Percentiles rank a stretch among this genome's conserved stretches.
These are phyloP conservation scores for Rusavskia elegans DNA, from an alignment of 495 filamentous ascomycete species.

Conservation along the genomic window DNA sequence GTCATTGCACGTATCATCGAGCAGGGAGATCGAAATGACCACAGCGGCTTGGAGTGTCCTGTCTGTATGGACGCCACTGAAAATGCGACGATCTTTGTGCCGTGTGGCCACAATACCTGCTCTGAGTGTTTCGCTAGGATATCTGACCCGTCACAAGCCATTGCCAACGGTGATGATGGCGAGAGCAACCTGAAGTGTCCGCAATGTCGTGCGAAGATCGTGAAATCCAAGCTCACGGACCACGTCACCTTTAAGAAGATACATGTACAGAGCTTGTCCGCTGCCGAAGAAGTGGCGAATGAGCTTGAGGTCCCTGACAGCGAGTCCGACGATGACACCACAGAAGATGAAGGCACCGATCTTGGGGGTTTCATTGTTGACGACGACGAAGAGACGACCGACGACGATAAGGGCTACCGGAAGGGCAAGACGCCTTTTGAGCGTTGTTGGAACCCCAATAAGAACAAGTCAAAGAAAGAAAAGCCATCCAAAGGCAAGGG, in stretches of 20 bases:
- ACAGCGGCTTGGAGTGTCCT: conserved; percentile 48
- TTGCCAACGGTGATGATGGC: conserved; percentile 42
- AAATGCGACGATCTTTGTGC: conserved; percentile 66
- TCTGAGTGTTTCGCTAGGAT: conserved; percentile 63
- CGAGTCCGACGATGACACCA: conserved; percentile 22
- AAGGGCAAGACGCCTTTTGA: conserved; percentile 10
- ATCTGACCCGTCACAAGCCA: conserved; percentile 38
- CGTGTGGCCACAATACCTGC: conserved; percentile 77
- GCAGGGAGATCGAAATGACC: conserved; percentile 27
- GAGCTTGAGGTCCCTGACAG: conserved; percentile 20
- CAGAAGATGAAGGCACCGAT: conserved; percentile 29
- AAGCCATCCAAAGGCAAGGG: conserved; percentile 28
- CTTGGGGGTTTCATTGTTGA: conserved; percentile 42
- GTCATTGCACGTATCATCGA: conserved; percentile 56
- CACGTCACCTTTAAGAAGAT: conserved; percentile 59
- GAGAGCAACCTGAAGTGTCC: conserved; percentile 48
- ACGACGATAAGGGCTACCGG: conserved; percentile 16
- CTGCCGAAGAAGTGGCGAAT: conserved; percentile 22
- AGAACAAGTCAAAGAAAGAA: conserved; percentile 14
- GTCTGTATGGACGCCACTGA: conserved; percentile 64
- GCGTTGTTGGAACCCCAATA: conserved; percentile 1
- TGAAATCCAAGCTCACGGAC: conserved; percentile 55
- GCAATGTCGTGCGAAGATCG: conserved; percentile 50
- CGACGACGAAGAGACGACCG: conserved; percentile 27
- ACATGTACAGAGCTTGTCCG: conserved; percentile 38